Base-by-base conservation (phyloP, 306 rosid genomes). In the Hippophae rhamnoides region DNA sequence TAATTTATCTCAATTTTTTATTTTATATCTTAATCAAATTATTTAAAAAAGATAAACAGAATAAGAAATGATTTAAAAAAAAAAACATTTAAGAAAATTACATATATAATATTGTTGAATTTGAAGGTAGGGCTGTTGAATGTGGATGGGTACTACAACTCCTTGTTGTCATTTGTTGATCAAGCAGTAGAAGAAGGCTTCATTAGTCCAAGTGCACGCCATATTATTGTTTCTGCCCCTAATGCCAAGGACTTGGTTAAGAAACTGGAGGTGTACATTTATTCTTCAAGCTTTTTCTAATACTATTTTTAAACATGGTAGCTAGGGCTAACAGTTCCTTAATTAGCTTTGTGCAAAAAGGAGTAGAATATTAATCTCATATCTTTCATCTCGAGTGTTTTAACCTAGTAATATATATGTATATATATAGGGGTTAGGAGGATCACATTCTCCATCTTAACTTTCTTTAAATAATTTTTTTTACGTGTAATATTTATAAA, bases 171-270 rank as follows among this genome's bases (percentile, higher is more conserved):
- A 11, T 92, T 92, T 68, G 82, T 92, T 25, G 98, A 92, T 72
- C 82, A 86, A 73, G 98, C 98, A 5, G 98, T 92, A 44, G 98
- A 92, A 45, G 98, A 92, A 72, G 98, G 96, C 27, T 92, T 92
- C 74, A 78, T 92, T 27, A 74, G 82, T 51, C 98, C 95, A 51
- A 87, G 70, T 13, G 98, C 98, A 2, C 87, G 98, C 48, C 96
- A 92, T 66, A 92, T 92, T 7, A 84, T 92, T 62, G 95, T 92
- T 13, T 92, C 93, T 1, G 86, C 96, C 18, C 99, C 96, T 56
- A 85, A 78, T 51, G 78, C 90, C 9, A 83, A 74, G 74, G 96
- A 88, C 48, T 79, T 92, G 18, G 99, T 92, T 41, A 85, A 80
- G 70, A 80, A 92, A 11, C 72, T 92, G 93, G 99, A 92, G 99